Base-by-base conservation (phyloP, 176 grass and related monocot species). In the Avena atlantica region DNA sequence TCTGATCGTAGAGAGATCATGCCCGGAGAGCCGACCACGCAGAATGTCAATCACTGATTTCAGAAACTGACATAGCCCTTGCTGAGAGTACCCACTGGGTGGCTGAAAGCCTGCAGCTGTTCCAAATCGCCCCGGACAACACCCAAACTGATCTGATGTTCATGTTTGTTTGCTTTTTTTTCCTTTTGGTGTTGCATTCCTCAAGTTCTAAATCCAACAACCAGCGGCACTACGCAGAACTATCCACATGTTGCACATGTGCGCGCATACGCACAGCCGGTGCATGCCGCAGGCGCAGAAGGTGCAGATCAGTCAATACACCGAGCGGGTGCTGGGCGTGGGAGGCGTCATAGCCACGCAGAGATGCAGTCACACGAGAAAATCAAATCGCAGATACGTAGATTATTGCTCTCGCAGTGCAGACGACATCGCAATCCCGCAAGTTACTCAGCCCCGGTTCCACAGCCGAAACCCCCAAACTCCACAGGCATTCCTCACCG, bases 241-340 rank as follows among this genome's bases (percentile, higher is more conserved):
- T 51, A 60, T 83, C 12, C 20, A 84, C 36, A 45, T 3, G n/a
- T 20, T 67, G 62, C 60, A 4, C 11, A 81, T 55, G 12, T 16
- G 44, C 79, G 27, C 23, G 0, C 71, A 19, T 17, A 57, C 24
- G 4, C 3, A 5, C 24, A 31, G 57, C 15, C 70, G 36, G 21
- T 19, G 83, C 25, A 6, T 12, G 23, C 9, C 24, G 6, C 24
- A 76, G n/a, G 6, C 25, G 0, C 1, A 17, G 57, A 85, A 51
- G 52, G 55, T 53, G 12, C 57, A 13, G 19, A 55, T 69, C 60
- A 34, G 74, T 67, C 74, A 86, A 78, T 68, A 55, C 20, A 44
- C 49, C 74, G 21, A 66, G 45, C 58, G 67, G 60, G 59, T 86
- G 17, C 12, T 42, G 74, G 61, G 60, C 59, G 27, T 63, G 40